Evolutionary conservation across 371 early-diverging fungal genomes (phyloP), one percentile per base, ranked within the genome.

Genomic region (Coemansia sp.): DNA sequence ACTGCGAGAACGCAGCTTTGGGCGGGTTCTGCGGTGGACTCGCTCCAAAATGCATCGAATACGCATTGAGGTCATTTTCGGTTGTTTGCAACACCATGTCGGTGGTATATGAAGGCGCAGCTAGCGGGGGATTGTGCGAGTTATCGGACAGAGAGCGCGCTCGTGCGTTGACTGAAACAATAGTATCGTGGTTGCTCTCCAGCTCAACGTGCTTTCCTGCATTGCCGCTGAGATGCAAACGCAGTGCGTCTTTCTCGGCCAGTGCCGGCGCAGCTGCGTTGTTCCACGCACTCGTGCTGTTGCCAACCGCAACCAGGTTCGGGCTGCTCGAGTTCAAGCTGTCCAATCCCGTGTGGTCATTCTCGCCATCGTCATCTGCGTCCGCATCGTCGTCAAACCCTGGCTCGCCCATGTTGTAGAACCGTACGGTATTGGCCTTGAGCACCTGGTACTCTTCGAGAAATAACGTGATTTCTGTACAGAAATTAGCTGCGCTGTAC

Each of bases 401-500:
- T 21, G 77, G 64, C 60, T 77, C 78, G 47, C 71, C 78, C 14
- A 77, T 77, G 50, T 77, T 78, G 66, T 77, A 78, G 59, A 78
- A 77, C 50, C 73, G 70, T 57, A 79, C 69, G 13, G 82, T 73
- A 27, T 71, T 72, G 53, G 69, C 65, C 59, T 81, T 81, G 45
- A 81, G 81, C 53, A 73, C 73, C 51, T 81, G 81, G 65, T 81
- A 81, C 51, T 81, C 81, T 39, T 81, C 81, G 4, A 81, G 61
- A 57, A 81, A 81, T 67, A 81, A 52, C 22, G 81, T 77, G 48
- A 81, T 64, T 34, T 81, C 81, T 0, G 81, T 71, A 34, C 81
- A 81, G 56, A 81, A 81, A 60, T 72, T 72, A 39, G 76, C 74
- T 0, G 81, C 81, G 47, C 80, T 66, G 51, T 81, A 81, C 18